Base-by-base conservation (phyloP, 75 land plant genomes). In the Picea glauca region DNA sequence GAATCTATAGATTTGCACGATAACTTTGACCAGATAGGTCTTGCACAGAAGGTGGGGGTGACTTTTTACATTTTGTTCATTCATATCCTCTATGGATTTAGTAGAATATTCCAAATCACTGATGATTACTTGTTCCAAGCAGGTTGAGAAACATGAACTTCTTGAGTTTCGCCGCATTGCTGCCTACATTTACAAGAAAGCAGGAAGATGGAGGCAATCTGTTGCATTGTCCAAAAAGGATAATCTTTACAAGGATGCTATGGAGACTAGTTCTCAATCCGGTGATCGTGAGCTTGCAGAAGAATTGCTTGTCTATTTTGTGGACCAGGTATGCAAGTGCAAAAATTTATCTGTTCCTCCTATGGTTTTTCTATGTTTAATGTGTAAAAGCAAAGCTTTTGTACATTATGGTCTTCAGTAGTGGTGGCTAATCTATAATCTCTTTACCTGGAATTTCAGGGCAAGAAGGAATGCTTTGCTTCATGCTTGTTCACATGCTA, bases 71-170 rank as follows among this genome's bases (percentile, higher is more conserved):
- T 60, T 58, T 35, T 23, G 0, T 58, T 14, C 76, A 43, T 13
- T 74, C 59, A 23, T 4, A 74, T 8, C 12, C 15, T 58, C 18
- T n/a, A n/a, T 38, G 17, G 60, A 57, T 61, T 26, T 4, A 64
- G 11, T 72, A 43, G 20, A 20, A 63, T 17, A 13, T 46, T 15
- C n/a, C 14, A 57, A 32, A 4, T 12, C 21, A 40, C 14, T 61
- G 38, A 35, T 50, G 31, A 23, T 60, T 65, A 32, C 43, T 20
- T 57, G 20, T 23, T 32, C 32, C 58, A 62, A 58, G 13, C 89
- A 96, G 99, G 76, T 93, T 87, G 99, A 97, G 89, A 97, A 97
- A 70, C 99, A 97, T 85, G 99, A 97, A 79, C 94, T 97, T 77
- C 88, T 97, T 80, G 99, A 97, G 75, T 88, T 97, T 86, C 89